phyloP scores from a whole-genome alignment of 2,329 filamentous ascomycete species.

The Albifimbria verrucaria region DNA sequence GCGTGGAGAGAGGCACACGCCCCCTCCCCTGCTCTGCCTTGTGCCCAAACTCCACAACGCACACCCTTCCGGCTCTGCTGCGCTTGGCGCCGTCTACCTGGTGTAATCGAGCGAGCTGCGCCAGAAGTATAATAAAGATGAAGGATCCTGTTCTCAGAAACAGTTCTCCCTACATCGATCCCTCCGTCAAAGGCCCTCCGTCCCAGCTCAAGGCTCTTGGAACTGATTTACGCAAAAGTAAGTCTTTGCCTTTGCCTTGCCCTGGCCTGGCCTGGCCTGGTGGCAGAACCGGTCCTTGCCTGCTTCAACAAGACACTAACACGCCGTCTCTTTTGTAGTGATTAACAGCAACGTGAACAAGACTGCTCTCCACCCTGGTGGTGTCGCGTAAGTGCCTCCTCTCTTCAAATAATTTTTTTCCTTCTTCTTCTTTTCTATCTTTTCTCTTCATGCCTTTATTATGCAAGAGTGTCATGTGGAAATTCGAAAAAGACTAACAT shows the following conservation, averaged over 20 bases:
- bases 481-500: conserved; percentile 23
- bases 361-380: conserved; percentile 84
- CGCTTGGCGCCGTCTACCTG: conserved; percentile 9
- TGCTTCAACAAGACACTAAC: conserved; percentile 16
- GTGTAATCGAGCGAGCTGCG: conserved; percentile 13
- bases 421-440: neutral
- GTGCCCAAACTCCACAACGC: neutral
- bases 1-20: neutral
- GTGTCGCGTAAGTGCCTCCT: conserved; percentile 73
- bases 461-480: no score
- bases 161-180: conserved; percentile 35
- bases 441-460: conserved; percentile 3
- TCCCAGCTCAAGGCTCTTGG: conserved; percentile 33
- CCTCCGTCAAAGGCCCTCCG: conserved; percentile 36
- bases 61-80: neutral
- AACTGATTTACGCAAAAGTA: conserved; percentile 40
- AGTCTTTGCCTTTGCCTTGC: conserved; percentile 18
- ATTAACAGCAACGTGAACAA: conserved; percentile 72
- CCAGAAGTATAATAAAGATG: conserved; percentile 37
- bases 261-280: no score
- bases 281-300: no score
- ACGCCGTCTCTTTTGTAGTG: conserved; percentile 35
- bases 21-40: neutral
- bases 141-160: conserved; percentile 37
- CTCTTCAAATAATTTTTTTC: no score